phyloP scores from a whole-genome alignment of 441 rosid genomes.

The Hura crepitans region DNA sequence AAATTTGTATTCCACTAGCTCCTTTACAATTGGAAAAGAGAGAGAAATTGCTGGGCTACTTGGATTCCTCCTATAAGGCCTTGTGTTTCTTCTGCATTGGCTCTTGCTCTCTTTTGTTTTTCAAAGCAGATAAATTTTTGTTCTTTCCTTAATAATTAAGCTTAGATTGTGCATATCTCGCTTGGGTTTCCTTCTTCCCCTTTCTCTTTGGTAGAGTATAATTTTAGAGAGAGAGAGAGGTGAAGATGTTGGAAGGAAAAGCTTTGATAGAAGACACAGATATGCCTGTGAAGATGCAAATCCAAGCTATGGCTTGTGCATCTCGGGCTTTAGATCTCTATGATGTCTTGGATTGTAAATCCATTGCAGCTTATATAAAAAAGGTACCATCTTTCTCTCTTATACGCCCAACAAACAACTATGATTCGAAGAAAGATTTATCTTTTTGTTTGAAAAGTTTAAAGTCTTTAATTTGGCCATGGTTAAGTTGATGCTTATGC shows the following conservation, averaged over 20 bases:
- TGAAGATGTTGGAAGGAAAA: constrained; percentile 84
- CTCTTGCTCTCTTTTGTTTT: neutral
- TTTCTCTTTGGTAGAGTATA: too few species aligned
- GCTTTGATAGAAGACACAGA: constrained; percentile 78
- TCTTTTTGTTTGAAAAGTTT: neutral
- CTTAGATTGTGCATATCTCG: neutral
- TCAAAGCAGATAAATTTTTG: neutral
- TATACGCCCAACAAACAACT: neutral
- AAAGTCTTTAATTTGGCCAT: neutral
- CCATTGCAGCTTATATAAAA: constrained; percentile 75
- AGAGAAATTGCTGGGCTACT: neutral
- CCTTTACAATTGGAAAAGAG: constrained; percentile 4
- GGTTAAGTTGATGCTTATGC: neutral
- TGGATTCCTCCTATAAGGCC: constrained; percentile 4
- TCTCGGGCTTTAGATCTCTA: constrained; percentile 76
- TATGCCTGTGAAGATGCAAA: constrained; percentile 87
- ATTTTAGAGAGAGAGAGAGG: constrained; percentile 1
- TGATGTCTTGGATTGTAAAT: constrained; percentile 60
- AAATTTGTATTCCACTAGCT: neutral
- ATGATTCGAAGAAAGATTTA: neutral
- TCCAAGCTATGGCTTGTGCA: constrained; percentile 73
- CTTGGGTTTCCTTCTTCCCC: neutral
- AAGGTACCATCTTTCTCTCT: constrained; percentile 42
- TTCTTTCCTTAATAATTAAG: neutral
- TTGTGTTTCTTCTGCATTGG: constrained; percentile 21